Base-by-base conservation (phyloP, 345 rosid species). In the Noccaea caerulescens region DNA sequence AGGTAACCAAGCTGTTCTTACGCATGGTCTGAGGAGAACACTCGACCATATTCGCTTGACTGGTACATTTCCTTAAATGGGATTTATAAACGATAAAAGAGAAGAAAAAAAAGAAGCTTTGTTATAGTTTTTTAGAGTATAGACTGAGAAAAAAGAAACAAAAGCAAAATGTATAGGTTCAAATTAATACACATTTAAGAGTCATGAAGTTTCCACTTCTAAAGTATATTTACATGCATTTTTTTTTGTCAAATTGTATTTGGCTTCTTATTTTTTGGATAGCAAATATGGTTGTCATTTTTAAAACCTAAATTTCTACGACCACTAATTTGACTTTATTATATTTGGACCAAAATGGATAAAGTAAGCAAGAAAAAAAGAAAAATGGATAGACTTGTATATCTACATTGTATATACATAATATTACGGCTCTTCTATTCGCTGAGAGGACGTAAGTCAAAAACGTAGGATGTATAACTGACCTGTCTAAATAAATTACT, bases 41-140 rank as follows among this genome's bases (percentile, higher is more conserved):
- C 97, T 95, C n/a, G 96, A 88, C 23, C 99, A 95, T 71, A 92
- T 95, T 27, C 78, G 52, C 69, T 58, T 90, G 80, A 95, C 99
- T 0, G 92, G 97, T 72, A 81, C 78, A 74, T 95, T 88, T 76
- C 99, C 98, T 13, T 25, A 39, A 20, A 55, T 10, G 42, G 16
- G 41, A 32, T 41, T 12, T 8, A 27, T 27, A 44, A 56, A 45
- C 65, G 4, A 25, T 33, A 16, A 49, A 49, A 41, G 39, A 33
- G n/a, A 47, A 1, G 9, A 9, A 3, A 14, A 13, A 32, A 6
- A 11, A 43, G 30, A 25, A 20, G 62, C 20, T 66, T 49, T 66
- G 45, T 39, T 34, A 33, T 47, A 73, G 68, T 51, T 36, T 60
- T 51, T 51, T 67, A 68, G 78, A 74, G 62, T 74, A 66, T 59